Evolutionary conservation across 2,329 filamentous ascomycete species (phyloP).

Genomic region (Chalara sp.): DNA sequence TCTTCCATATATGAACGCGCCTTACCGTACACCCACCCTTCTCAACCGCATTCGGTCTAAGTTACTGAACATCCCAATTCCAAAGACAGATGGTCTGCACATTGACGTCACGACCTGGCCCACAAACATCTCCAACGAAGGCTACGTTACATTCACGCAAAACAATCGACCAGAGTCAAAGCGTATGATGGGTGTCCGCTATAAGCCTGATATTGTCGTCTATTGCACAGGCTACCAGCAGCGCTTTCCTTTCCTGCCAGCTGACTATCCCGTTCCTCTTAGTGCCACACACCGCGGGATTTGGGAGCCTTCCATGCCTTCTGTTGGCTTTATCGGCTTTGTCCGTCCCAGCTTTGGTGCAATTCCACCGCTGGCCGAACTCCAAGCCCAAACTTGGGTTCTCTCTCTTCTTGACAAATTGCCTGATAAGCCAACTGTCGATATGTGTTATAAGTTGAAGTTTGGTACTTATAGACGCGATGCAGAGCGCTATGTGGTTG

Average conservation of each 20-base stretch:
- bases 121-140: conserved; percentile 28
- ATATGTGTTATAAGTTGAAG: neutral
- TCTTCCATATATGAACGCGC: conserved; percentile 35
- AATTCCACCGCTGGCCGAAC: conserved; percentile 41
- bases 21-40: conserved; percentile 27
- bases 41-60: conserved; percentile 30
- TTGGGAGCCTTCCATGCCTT: conserved; percentile 35
- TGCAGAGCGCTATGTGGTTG: neutral
- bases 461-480: neutral
- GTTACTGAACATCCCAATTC: conserved; percentile 34
- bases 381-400: conserved; percentile 43
- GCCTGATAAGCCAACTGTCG: neutral
- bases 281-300: conserved; percentile 47
- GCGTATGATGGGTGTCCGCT: conserved; percentile 18
- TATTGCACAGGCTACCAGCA: conserved; percentile 41
- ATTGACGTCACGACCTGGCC: conserved; percentile 42
- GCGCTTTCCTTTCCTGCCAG: conserved; percentile 34
- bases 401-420: neutral
- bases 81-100: conserved; percentile 31
- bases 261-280: conserved; percentile 35
- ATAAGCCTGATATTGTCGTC: conserved; percentile 36
- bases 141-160: conserved; percentile 31
- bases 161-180: conserved; percentile 19
- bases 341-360: conserved; percentile 39
- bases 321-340: conserved; percentile 40